Evolutionary conservation across 305 asterid genomes (phyloP).

Genomic region (Rubia occidens): DNA sequence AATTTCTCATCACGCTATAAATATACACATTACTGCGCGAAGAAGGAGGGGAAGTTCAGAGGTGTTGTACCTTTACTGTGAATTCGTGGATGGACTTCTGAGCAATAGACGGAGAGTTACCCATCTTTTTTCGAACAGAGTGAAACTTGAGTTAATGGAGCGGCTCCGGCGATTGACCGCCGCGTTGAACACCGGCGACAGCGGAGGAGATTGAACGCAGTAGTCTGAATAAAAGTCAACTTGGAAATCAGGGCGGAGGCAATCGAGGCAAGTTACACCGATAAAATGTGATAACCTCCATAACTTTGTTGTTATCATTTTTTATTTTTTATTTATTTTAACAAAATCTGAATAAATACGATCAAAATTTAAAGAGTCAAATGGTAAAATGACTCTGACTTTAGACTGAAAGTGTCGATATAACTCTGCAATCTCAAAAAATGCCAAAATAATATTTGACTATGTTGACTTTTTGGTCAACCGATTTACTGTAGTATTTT

Average conservation of each 20-base stretch:
- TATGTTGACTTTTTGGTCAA: no score
- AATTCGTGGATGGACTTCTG: conserved; percentile 69
- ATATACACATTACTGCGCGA: not conserved
- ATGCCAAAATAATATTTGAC: no score
- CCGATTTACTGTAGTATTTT: no score
- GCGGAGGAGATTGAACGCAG: not conserved
- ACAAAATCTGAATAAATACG: no score
- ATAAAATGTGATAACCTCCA: no score
- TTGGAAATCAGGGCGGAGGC: not conserved
- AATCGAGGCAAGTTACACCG: not conserved
- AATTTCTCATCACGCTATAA: not conserved
- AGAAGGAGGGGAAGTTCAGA: not conserved
- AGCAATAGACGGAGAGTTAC: conserved; percentile 51
- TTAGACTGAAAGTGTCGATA: no score
- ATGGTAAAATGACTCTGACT: no score
- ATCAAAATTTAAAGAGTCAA: no score
- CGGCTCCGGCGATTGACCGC: not conserved
- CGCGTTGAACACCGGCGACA: not conserved
- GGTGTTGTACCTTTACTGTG: conserved; percentile 55
- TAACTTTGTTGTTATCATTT: no score
- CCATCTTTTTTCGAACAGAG: conserved; percentile 33
- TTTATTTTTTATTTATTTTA: no score
- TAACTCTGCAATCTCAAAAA: no score
- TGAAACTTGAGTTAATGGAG: not conserved
- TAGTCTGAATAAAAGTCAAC: not conserved